These are phyloP conservation scores for Carex kokanica DNA, from an alignment of 176 grass and related monocot species.

Conservation along the genomic window DNA sequence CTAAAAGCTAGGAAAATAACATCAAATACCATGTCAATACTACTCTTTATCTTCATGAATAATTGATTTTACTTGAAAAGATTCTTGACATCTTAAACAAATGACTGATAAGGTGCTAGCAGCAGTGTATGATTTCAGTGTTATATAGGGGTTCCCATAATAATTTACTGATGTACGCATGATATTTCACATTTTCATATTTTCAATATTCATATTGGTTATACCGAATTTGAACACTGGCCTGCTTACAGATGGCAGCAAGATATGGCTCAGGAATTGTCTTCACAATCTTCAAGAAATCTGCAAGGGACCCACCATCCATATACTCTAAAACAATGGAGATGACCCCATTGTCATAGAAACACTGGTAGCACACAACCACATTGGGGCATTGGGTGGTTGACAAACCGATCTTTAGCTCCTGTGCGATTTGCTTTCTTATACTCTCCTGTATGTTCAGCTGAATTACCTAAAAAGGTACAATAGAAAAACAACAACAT, in stretches of 20 bases:
- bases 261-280: constrained; percentile 86
- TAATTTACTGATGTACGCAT: neutral
- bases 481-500: neutral
- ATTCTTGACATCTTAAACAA: neutral
- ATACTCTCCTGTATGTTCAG: constrained; percentile 76
- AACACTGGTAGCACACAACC: constrained; percentile 78
- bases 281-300: constrained; percentile 77
- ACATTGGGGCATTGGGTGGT: constrained; percentile 62
- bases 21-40: too few species aligned
- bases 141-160: neutral
- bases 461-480: constrained; percentile 65
- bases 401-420: constrained; percentile 83
- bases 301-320: constrained; percentile 81
- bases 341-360: constrained; percentile 81
- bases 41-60: neutral
- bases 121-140: neutral
- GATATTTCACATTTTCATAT: constrained; percentile 12
- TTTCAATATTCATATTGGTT: neutral
- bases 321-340: constrained; percentile 97
- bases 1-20: neutral
- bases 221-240: constrained; percentile 34
- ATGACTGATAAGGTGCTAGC: neutral
- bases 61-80: neutral
- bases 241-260: constrained; percentile 97
- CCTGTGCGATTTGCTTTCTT: constrained; percentile 69